These are phyloP conservation scores for Boletus reticulatus DNA, from an alignment of 768 basidiomycete species.

Conservation along the genomic window DNA sequence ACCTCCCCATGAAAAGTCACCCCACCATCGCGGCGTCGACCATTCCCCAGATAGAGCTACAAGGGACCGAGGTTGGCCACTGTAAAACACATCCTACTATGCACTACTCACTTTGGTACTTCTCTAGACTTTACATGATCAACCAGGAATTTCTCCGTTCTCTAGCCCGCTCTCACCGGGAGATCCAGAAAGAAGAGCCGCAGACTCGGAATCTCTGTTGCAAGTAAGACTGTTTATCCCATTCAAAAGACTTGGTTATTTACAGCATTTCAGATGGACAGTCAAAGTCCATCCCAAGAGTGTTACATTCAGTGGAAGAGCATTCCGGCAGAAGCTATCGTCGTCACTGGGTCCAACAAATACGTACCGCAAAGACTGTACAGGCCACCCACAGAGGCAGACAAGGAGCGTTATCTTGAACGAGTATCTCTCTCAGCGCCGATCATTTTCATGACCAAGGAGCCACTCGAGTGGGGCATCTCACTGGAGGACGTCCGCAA, in stretches of 20 bases:
- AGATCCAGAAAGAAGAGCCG: neutral
- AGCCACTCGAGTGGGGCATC: slow-evolving; percentile 58
- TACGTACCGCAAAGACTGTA: slow-evolving; percentile 70
- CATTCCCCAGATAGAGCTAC: neutral
- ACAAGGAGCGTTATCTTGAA: slow-evolving; percentile 70
- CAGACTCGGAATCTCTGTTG: neutral
- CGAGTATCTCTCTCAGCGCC: slow-evolving; percentile 58
- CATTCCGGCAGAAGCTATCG: slow-evolving; percentile 4
- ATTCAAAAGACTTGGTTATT: neutral
- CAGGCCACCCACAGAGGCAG: slow-evolving; percentile 67
- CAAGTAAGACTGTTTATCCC: slow-evolving; percentile 1
- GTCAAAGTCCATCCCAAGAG: slow-evolving; percentile 9
- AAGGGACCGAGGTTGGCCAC: neutral
- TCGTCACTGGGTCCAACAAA: slow-evolving; percentile 34
- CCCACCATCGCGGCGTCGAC: neutral
- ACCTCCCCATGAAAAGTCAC: neutral
- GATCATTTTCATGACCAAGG: slow-evolving; percentile 56
- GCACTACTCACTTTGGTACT: neutral
- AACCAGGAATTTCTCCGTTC: neutral
- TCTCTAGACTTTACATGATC: neutral
- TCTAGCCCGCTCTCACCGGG: neutral
- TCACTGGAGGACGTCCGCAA: slow-evolving; percentile 57
- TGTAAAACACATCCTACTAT: neutral
- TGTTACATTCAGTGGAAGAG: slow-evolving; percentile 16
- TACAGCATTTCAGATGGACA: neutral